Conservation (phyloP, 495 filamentous ascomycete genomes). For the Sordaria brevicollis region DNA sequence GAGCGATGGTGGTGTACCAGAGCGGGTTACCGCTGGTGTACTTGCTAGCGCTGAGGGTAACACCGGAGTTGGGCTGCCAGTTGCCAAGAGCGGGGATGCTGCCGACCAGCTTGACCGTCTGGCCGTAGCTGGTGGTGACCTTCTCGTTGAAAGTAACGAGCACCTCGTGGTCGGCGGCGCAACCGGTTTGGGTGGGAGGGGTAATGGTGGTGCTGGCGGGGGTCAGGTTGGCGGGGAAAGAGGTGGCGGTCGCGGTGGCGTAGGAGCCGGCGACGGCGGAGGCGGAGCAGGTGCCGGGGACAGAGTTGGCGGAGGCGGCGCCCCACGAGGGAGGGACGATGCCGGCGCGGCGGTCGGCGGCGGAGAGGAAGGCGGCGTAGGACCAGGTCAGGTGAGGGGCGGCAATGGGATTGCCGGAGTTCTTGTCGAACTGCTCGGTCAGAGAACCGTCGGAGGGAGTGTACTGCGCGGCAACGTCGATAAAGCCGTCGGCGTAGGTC, state of each 20-base stretch:
- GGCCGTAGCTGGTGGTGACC: constrained; percentile 44
- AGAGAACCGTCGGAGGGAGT: constrained; percentile 42
- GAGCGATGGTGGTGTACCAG: constrained; percentile 43
- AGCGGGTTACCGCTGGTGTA: constrained; percentile 47
- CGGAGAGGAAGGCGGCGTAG: constrained; percentile 53
- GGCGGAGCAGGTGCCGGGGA: constrained; percentile 43
- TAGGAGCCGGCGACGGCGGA: constrained; percentile 50
- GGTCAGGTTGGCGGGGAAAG: constrained; percentile 47
- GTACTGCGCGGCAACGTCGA: constrained; percentile 42
- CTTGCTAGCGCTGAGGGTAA: constrained; percentile 40
- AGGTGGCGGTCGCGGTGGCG: constrained; percentile 39
- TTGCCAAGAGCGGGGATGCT: constrained; percentile 42
- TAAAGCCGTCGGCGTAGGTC: constrained; percentile 56
- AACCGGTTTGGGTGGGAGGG: constrained; percentile 24
- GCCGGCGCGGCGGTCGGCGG: constrained; percentile 36
- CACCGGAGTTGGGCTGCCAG: constrained; percentile 42
- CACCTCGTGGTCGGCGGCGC: constrained; percentile 36
- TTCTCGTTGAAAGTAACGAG: constrained; percentile 49
- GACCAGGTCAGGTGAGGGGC: constrained; percentile 60
- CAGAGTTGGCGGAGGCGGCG: constrained; percentile 31
- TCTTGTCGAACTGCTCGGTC: constrained; percentile 50
- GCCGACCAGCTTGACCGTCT: constrained; percentile 51
- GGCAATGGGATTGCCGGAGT: constrained; percentile 40
- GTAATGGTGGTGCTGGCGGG: constrained; percentile 30
- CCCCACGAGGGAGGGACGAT: constrained; percentile 45